Evolutionary conservation across 805 yeast species (phyloP).

Genomic region (Osmozyma mogii): DNA sequence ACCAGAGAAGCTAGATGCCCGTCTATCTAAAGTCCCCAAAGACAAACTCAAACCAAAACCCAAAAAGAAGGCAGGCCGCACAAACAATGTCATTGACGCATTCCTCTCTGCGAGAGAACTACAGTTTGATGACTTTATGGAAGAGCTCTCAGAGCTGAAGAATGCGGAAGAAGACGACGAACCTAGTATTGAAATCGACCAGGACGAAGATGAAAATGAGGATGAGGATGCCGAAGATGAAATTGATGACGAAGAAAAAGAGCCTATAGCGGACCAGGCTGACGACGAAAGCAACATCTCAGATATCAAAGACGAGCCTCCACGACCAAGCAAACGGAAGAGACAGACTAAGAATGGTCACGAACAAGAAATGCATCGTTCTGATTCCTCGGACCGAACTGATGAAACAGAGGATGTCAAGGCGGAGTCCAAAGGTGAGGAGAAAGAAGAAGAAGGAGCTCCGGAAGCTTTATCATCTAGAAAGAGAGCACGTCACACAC

Average conservation of each 20-base stretch:
- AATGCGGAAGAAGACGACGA: constrained; percentile 1
- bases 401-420: constrained; percentile 10
- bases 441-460: constrained; percentile 5
- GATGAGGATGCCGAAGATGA: constrained; percentile 1
- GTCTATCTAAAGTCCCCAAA: constrained; percentile 21
- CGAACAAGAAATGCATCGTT: too few relatives aligned
- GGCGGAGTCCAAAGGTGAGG: constrained; percentile 6
- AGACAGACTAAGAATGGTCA: constrained; percentile 6
- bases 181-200: neutral
- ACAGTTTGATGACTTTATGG: constrained; percentile 30
- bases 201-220: constrained; percentile 4
- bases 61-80: constrained; percentile 18
- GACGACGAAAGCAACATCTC: constrained; percentile 9
- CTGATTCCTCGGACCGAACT: too few relatives aligned
- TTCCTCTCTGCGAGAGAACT: constrained; percentile 29
- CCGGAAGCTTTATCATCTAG: constrained; percentile 5
- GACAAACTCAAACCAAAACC: constrained; percentile 14
- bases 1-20: constrained; percentile 20
- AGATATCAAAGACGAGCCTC: constrained; percentile 19
- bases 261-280: neutral
- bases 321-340: constrained; percentile 13
- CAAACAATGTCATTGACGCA: constrained; percentile 29
- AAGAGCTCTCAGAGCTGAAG: constrained; percentile 15
- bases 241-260: constrained; percentile 1
- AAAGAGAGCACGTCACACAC: constrained; percentile 1